Evolutionary conservation across 2,329 filamentous ascomycete species (phyloP).

Genomic region (Botrytis fragariae): DNA sequence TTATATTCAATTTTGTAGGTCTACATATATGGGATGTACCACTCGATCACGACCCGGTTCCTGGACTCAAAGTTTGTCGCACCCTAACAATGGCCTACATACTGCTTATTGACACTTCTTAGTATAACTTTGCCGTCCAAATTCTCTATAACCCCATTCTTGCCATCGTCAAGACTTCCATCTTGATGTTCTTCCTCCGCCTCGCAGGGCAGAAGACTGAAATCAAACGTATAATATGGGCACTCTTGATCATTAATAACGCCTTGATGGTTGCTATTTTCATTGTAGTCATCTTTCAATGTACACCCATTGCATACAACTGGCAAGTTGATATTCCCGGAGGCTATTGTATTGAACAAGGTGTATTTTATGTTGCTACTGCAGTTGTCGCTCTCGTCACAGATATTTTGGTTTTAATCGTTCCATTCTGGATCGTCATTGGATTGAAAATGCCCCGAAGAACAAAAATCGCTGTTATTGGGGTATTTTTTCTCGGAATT

Average conservation of each 20-base stretch:
- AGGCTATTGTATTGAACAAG: not conserved
- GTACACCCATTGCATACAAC: not conserved
- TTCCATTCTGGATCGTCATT: constrained; percentile 4
- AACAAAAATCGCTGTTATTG: not conserved
- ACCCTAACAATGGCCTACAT: not conserved
- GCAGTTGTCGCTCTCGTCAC: not conserved
- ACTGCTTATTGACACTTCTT: not conserved
- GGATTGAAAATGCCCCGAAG: constrained; percentile 4
- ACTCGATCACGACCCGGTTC: not conserved
- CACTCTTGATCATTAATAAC: not conserved
- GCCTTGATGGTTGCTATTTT: not conserved
- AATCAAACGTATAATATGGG: not conserved
- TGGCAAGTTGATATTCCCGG: not conserved
- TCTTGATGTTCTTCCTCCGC: not conserved
- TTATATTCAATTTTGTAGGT: not conserved
- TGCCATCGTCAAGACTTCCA: not conserved
- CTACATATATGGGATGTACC: constrained; percentile 4
- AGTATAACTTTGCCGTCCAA: not conserved
- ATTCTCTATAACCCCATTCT: not conserved
- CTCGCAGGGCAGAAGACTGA: not conserved
- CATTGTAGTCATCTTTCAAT: not conserved
- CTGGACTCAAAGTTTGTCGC: not conserved
- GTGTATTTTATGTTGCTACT: not conserved
- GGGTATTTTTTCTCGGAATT: not conserved
- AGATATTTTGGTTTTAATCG: not conserved